Percentiles rank a stretch among this genome's conserved stretches.
Conservation (phyloP, 257 asterid genomes). For the Gentiana macrophylla region DNA sequence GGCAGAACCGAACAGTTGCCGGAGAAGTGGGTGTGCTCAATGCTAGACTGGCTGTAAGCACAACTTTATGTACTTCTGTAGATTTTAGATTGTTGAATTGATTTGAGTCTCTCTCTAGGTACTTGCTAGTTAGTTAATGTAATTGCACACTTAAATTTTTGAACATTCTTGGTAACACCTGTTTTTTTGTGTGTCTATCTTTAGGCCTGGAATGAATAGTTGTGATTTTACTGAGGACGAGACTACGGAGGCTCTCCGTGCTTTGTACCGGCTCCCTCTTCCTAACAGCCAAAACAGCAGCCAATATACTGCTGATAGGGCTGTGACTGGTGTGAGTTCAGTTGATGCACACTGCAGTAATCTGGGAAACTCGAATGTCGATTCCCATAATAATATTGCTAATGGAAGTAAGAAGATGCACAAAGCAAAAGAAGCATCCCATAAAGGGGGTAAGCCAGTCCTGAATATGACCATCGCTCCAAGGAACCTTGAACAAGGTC, state of each 20-base stretch:
- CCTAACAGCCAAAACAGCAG: conserved; percentile 32
- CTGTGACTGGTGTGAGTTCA: conserved; percentile 29
- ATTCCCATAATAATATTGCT: conserved; percentile 14
- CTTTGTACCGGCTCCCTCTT: conserved; percentile 31
- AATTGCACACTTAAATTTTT: background rate
- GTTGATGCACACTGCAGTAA: conserved; percentile 19
- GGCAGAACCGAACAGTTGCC: conserved; percentile 55
- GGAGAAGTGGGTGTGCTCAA: conserved; percentile 72
- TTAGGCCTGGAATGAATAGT: conserved; percentile 84
- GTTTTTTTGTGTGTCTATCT: conserved; percentile 10
- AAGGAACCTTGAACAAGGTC: conserved; percentile 27
- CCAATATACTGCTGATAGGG: conserved; percentile 32
- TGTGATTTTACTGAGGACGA: conserved; percentile 68
- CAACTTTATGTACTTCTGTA: conserved; percentile 15
- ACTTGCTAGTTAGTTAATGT: too few relatives aligned
- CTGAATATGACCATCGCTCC: conserved; percentile 15
- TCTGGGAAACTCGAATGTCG: conserved; percentile 14
- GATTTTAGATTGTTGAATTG: background rate
- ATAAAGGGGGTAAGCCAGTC: conserved; percentile 18
- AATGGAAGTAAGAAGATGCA: conserved; percentile 39
- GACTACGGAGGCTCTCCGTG: conserved; percentile 53
- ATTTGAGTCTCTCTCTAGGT: background rate
- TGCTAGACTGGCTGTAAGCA: conserved; percentile 94
- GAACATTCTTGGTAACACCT: background rate
- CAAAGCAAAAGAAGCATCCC: conserved; percentile 35